Base-by-base conservation (phyloP, 306 rosid genomes). In the Malus asiatica region DNA sequence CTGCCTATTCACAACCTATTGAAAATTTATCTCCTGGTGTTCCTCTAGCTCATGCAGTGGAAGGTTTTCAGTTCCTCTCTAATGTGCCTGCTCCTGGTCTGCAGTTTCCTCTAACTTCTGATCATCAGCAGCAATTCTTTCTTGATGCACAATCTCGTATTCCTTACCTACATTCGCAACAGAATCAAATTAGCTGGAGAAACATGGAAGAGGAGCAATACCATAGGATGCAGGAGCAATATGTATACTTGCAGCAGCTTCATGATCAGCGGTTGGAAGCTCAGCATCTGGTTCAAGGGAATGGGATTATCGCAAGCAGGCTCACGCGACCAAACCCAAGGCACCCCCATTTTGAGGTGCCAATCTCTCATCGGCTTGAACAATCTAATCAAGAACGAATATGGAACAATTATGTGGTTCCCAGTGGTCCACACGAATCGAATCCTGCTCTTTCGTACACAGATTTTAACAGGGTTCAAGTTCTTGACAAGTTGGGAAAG, bases 21-120 rank as follows among this genome's bases (percentile, higher is more conserved):
- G 85, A 80, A 62, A 69, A 52, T 60, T 72, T 72, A n/a, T 57
- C 86, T 6, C 23, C 86, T 42, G 60, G 68, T 44, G 68, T 71
- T 25, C 90, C 78, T 10, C 32, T 65, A 33, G 65, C 76, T 42
- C 83, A 77, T 7, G 72, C 77, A n/a, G 71, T 65, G 57, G 77
- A 71, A 65, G 83, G 83, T 61, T 77, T 63, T 48, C 79, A 75
- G 72, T 73, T 72, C 70, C 78, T 84, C 23, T 33, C 84, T 8
- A 83, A 78, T 82, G 78, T 63, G 83, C 77, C 85, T 11, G 72
- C 66, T 66, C 82, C 65, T 52, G 83, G 83, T 62, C 19, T 83
- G 71, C 88, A 84, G 72, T 77, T 78, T 77, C 88, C 91, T 73
- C 19, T 70, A 60, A 42, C 80, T 70, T 64, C 84, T 45, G 87